Base-by-base conservation (phyloP, 2,329 filamentous ascomycete species). In the Trichophyton equinum region DNA sequence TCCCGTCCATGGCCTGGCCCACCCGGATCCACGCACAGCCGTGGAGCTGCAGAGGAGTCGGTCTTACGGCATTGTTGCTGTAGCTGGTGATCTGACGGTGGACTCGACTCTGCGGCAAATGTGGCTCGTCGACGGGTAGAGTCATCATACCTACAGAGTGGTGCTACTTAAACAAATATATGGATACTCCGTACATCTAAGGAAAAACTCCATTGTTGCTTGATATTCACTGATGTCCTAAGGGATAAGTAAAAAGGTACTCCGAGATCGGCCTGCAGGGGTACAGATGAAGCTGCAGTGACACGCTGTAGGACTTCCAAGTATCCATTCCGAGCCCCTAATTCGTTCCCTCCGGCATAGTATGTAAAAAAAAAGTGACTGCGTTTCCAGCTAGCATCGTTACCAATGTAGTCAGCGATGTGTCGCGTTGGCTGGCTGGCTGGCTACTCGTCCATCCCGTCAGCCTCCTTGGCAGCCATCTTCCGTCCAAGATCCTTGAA, bases 401-500 rank as follows among this genome's bases (percentile, higher is more conserved):
- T 38, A 38, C 33, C 11, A 38, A 38, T 3, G 27, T 7, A 30
- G 27, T 38, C 6, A 13, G 33, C 11, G 33, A 38, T 38, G 33
- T 38, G 33, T 38, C 11, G 33, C 1, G 33, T 38, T 38, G 33
- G 33, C 11, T 38, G 30, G 30, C 8, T 15, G 40, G 40, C 15
- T n/a, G 40, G 15, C 18, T n/a, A 44, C 40, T 44, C 36, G 27
- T 25, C 27, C 1, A 20, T 44, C 13, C 11, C 36, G 13, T 44
- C 18, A 22, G 18, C 33, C 33, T 38, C 38, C 30, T 7, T 44
- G 33, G 25, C 11, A 27, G 57, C 57, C 18, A 9, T 36, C 33
- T 66, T 68, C 62, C 70, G 67, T 65, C 68, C 70, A 42, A 76
- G 58, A 64, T 75, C 73, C 68, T 75, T 75, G 64, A 72, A 75